A percentile compares a stretch with the other conserved stretches of the same genome.
These are phyloP conservation scores for Heliosperma pusillum DNA, from an alignment of 148 eudicot species.

Conservation along the genomic window DNA sequence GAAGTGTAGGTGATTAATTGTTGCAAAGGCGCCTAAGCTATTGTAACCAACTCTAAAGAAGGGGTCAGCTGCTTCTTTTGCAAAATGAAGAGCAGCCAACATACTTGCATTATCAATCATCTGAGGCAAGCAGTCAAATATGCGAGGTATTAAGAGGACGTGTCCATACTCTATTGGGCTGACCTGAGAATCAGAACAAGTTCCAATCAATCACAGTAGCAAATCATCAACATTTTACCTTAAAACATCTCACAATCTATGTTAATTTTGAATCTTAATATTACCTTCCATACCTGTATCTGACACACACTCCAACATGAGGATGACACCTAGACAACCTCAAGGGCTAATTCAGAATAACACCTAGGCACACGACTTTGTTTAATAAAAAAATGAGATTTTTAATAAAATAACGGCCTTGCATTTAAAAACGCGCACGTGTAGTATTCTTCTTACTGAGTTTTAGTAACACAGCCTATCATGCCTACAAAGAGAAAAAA, in stretches of 20 bases:
- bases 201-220: not conserved
- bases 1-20: slow-evolving; percentile 90
- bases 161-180: slow-evolving; percentile 97
- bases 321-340: too few species aligned
- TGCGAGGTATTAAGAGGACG: slow-evolving; percentile 74
- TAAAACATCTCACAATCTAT: not conserved
- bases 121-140: slow-evolving; percentile 82
- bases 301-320: too few species aligned
- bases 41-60: slow-evolving; percentile 85
- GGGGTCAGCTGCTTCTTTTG: slow-evolving; percentile 69
- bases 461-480: not conserved
- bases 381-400: too few species aligned
- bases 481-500: not conserved
- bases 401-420: too few species aligned
- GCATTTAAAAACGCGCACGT: too few species aligned
- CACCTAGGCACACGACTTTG: too few species aligned
- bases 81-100: slow-evolving; percentile 77
- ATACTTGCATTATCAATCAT: slow-evolving; percentile 66
- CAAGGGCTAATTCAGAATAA: too few species aligned
- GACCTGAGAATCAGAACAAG: slow-evolving; percentile 44
- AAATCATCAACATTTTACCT: not conserved
- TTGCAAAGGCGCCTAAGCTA: slow-evolving; percentile 95
- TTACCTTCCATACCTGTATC: too few species aligned
- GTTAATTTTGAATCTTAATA: too few species aligned
- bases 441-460: too few species aligned